Conservation (phyloP, 306 rosid genomes). For the Castanea mollissima region DNA sequence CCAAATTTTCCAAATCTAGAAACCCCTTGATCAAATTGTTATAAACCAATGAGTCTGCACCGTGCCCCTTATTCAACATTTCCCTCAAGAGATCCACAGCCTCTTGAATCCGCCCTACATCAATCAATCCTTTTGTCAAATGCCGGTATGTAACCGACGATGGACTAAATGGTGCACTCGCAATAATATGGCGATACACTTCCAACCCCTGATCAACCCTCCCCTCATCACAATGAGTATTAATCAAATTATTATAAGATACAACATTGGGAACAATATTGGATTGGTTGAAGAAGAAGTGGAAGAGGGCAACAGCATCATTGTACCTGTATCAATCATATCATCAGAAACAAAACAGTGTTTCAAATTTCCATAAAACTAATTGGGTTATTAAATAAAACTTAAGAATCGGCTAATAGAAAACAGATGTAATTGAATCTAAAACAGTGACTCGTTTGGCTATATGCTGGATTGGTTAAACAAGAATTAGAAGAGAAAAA, state of each 20-base stretch:
- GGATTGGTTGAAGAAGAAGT: slow-evolving; percentile 76
- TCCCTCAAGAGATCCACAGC: slow-evolving; percentile 84
- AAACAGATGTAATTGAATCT: neutral
- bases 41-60: slow-evolving; percentile 86
- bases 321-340: neutral
- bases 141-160: slow-evolving; percentile 80
- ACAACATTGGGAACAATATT: slow-evolving; percentile 87
- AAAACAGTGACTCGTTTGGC: neutral
- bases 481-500: neutral
- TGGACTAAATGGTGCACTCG: slow-evolving; percentile 74
- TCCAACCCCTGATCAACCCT: slow-evolving; percentile 73
- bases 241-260: slow-evolving; percentile 80
- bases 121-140: slow-evolving; percentile 76
- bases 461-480: neutral
- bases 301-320: slow-evolving; percentile 74
- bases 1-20: slow-evolving; percentile 63
- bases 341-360: no score
- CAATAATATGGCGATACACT: slow-evolving; percentile 63
- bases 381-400: neutral
- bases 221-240: slow-evolving; percentile 83
- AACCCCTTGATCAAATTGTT: slow-evolving; percentile 76
- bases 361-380: no score
- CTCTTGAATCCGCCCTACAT: slow-evolving; percentile 58
- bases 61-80: slow-evolving; percentile 82
- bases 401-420: neutral